phyloP scores from a whole-genome alignment of 2,329 filamentous ascomycete species.

The Exophiala dermatitidis region DNA sequence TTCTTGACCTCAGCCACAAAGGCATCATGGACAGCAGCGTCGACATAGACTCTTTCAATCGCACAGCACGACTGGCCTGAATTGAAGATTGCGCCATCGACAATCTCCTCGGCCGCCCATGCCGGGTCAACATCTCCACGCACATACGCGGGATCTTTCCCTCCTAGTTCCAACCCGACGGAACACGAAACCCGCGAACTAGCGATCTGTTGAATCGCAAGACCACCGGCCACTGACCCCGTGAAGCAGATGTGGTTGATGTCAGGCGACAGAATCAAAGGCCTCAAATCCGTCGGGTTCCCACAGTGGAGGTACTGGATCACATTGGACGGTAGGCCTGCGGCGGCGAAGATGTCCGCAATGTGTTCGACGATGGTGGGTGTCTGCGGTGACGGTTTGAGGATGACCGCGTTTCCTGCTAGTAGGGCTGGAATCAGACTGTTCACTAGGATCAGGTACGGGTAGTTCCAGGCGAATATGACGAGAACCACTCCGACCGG shows the following conservation, averaged over 20 bases:
- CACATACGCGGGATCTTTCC: constrained; percentile 91
- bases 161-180: constrained; percentile 84
- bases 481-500: constrained; percentile 82
- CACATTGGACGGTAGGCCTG: constrained; percentile 74
- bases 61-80: constrained; percentile 97
- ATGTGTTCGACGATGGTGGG: constrained; percentile 86
- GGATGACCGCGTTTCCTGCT: constrained; percentile 80
- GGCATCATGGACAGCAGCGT: constrained; percentile 72
- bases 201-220: constrained; percentile 78
- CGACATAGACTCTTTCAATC: constrained; percentile 84
- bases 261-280: constrained; percentile 67
- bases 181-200: constrained; percentile 57
- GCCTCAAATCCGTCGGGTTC: constrained; percentile 66
- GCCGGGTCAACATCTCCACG: constrained; percentile 75
- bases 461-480: constrained; percentile 97
- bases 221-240: constrained; percentile 78
- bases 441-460: constrained; percentile 89
- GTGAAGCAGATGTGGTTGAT: constrained; percentile 86
- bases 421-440: constrained; percentile 86
- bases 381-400: constrained; percentile 93
- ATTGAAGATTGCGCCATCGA: constrained; percentile 95
- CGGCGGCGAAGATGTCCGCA: constrained; percentile 65
- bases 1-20: constrained; percentile 74
- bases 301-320: constrained; percentile 91
- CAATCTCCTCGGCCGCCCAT: constrained; percentile 90